Evolutionary conservation across 345 rosid genomes (phyloP).

Genomic region (Toxicodendron radicans): DNA sequence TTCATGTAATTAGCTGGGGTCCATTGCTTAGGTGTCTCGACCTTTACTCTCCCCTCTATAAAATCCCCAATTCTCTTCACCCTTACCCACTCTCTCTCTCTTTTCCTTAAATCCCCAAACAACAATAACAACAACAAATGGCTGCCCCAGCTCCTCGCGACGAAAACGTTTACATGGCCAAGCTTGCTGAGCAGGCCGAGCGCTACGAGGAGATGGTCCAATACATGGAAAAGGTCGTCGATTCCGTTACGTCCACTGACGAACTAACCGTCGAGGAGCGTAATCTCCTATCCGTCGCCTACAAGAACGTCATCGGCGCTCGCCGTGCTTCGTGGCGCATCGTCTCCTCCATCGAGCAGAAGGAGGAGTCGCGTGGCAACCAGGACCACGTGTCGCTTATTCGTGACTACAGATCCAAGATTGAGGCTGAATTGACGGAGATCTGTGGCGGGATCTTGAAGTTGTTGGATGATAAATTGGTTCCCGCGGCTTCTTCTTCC

Average conservation of each 20-base stretch:
- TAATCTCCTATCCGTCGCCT: constrained; percentile 40
- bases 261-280: constrained; percentile 41
- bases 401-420: constrained; percentile 32
- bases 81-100: no score
- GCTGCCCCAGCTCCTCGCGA: constrained; percentile 20
- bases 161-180: constrained; percentile 33
- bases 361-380: constrained; percentile 43
- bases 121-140: neutral
- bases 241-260: constrained; percentile 11
- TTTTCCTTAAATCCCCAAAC: neutral
- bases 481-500: constrained; percentile 21
- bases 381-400: constrained; percentile 32
- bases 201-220: constrained; percentile 43
- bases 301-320: constrained; percentile 42
- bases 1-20: no score
- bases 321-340: constrained; percentile 41
- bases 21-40: no score
- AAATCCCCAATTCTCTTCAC: no score
- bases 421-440: constrained; percentile 35
- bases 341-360: constrained; percentile 38
- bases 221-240: constrained; percentile 36
- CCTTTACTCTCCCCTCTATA: no score
- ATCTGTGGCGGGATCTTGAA: constrained; percentile 38
- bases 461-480: constrained; percentile 29
- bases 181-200: constrained; percentile 37